Conservation (phyloP, 169 alveolate genomes). For the Cyclospora cayetanensis region DNA sequence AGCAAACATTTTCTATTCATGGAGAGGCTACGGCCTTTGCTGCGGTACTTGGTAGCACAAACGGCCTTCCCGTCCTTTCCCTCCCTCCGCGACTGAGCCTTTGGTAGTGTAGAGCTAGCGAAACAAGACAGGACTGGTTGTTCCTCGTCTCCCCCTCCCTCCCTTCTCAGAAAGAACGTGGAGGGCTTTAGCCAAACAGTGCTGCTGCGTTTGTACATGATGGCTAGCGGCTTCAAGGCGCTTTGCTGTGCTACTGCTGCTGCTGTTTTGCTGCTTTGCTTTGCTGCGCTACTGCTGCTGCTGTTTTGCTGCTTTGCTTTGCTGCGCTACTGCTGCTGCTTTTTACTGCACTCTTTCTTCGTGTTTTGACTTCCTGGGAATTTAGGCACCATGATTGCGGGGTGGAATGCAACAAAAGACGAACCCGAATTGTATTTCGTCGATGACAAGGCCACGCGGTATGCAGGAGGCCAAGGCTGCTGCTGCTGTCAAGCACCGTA, state of each 20-base stretch:
- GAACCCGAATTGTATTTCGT: constrained; percentile 78
- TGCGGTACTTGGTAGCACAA: too few species aligned
- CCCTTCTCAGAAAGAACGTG: background rate
- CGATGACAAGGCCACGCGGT: constrained; percentile 85
- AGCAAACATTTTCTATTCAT: constrained; percentile 89
- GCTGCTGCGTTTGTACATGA: too few species aligned
- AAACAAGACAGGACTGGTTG: too few species aligned
- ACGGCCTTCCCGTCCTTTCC: too few species aligned
- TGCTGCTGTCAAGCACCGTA: too few species aligned
- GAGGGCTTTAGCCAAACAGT: too few species aligned
- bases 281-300: background rate
- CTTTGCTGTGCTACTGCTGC: background rate
- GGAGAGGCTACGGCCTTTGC: constrained; percentile 98
- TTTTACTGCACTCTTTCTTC: background rate
- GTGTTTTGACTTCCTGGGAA: background rate
- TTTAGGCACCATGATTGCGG: constrained; percentile 84
- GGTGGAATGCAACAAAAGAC: constrained; percentile 83
- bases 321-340: background rate
- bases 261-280: background rate
- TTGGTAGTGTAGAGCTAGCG: too few species aligned
- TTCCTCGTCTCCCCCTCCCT: background rate
- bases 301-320: background rate
- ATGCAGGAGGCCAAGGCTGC: too few species aligned
- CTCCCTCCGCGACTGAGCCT: too few species aligned
- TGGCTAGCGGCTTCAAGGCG: background rate